Evolutionary conservation across 352 stramenopile genomes (phyloP), one percentile per base, ranked within the genome.

Genomic region (Plasmopara muralis): DNA sequence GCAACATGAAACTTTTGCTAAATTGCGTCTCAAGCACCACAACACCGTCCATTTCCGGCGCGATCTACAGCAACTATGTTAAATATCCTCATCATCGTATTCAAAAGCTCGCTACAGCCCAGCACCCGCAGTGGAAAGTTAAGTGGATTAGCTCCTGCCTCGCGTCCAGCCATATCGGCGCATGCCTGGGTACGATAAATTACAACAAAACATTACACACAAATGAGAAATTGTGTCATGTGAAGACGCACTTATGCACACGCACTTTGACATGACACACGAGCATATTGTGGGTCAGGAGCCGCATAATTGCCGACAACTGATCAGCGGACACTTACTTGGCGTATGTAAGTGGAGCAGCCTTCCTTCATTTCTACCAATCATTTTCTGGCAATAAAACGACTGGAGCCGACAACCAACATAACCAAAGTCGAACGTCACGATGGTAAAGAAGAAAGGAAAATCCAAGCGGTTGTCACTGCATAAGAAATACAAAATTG

Each of bases 401-500:
- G 72, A 68, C 59, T 82, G 72, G 72, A 67, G 54, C 54, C 41
- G 40, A 53, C 55, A 46, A 28, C 40, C 34, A 25, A 48, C 28
- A 47, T 15, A 16, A 49, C 20, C 28, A 64, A 40, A 31, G 8
- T 40, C 33, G 28, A 16, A 5, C 29, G 56, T 14, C 33, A 40
- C 53, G 43, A 99, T 99, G 96, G 95, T 99, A 29, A 98, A 98
- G 74, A 99, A 99, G 78, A 99, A 99, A 84, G 89, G 90, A 55
- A 98, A 99, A 75, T 98, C 89, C 25, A 98, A 98, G 71, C 83
- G 96, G 42, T 83, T 93, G 50, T 95, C 96, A 44, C 84, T 99
- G 44, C 97, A 99, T 75, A 97, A 99, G 83, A 99, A 99, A 77
- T 98, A 99, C 83, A 99, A 99, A 72, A 95, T 97, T 64, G 74